Conservation (phyloP, 371 early-diverging fungal genomes). For the Smittium culicis region DNA sequence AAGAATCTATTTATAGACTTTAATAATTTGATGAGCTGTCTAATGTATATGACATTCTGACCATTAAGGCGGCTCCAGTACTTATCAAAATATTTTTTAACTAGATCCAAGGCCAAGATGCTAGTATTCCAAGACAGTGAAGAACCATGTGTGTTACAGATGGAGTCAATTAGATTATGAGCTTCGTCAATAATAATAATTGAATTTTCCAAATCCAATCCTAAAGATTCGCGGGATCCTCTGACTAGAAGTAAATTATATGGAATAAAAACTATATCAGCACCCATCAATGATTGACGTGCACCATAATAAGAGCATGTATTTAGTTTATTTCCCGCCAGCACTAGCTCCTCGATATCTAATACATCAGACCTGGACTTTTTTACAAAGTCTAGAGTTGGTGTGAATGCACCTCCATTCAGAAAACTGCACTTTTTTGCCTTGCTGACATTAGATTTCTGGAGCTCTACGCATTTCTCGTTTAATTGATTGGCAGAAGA, state of each 20-base stretch:
- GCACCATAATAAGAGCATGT: slow-evolving; percentile 89
- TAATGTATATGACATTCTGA: slow-evolving; percentile 59
- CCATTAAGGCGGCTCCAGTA: slow-evolving; percentile 57
- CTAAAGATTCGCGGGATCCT: slow-evolving; percentile 58
- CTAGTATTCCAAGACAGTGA: slow-evolving; percentile 37
- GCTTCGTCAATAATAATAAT: slow-evolving; percentile 85
- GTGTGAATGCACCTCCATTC: slow-evolving; percentile 33
- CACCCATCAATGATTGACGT: slow-evolving; percentile 40
- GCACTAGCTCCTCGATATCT: slow-evolving; percentile 78
- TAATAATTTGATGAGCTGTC: slow-evolving; percentile 40
- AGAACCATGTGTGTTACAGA: slow-evolving; percentile 35
- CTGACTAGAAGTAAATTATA: slow-evolving; percentile 70
- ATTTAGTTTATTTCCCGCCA: slow-evolving; percentile 41
- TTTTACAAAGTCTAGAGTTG: slow-evolving; percentile 43
- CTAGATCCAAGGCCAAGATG: slow-evolving; percentile 38
- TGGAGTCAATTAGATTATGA: slow-evolving; percentile 67
- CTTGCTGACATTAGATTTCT: slow-evolving; percentile 30
- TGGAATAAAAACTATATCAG: slow-evolving; percentile 70
- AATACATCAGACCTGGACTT: slow-evolving; percentile 38
- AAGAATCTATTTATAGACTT: slow-evolving; percentile 27
- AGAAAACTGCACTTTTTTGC: slow-evolving; percentile 37
- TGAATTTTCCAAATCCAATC: slow-evolving; percentile 51
- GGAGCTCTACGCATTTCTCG: slow-evolving; percentile 63
- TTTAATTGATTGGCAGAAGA: slow-evolving; percentile 42
- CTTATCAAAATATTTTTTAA: slow-evolving; percentile 49